These are phyloP conservation scores for Calocybe cyanea DNA, from an alignment of 768 basidiomycete species.

Conservation along the genomic window DNA sequence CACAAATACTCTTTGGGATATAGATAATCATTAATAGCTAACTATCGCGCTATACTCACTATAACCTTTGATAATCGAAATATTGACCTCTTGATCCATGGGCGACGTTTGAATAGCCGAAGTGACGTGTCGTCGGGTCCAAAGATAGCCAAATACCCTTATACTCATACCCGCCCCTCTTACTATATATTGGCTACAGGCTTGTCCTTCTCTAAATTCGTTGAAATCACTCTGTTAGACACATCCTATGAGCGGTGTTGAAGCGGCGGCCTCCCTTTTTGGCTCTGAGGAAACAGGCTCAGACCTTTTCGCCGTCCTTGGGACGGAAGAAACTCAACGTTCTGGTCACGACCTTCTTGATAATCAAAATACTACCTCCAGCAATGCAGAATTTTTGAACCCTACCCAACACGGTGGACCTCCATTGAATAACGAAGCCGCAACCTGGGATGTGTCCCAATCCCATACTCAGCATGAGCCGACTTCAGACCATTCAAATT, in stretches of 20 bases:
- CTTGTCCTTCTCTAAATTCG: neutral
- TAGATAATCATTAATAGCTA: slow-evolving; percentile 14
- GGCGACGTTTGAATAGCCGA: neutral
- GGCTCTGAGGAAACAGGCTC: slow-evolving; percentile 57
- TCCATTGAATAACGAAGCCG: neutral
- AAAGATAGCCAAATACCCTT: slow-evolving; percentile 36
- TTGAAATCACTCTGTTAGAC: slow-evolving; percentile 6
- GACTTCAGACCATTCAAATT: slow-evolving; percentile 7
- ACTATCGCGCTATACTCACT: slow-evolving; percentile 8
- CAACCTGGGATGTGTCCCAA: slow-evolving; percentile 15
- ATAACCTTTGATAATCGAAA: too few relatives aligned
- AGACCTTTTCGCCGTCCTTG: slow-evolving; percentile 64
- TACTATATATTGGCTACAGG: too few relatives aligned
- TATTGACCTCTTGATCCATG: too few relatives aligned
- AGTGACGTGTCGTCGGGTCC: slow-evolving; percentile 32
- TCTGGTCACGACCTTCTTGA: slow-evolving; percentile 20
- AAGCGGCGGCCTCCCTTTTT: slow-evolving; percentile 82
- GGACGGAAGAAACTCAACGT: slow-evolving; percentile 24
- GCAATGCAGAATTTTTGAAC: slow-evolving; percentile 8
- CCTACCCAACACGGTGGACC: neutral
- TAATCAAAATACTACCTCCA: slow-evolving; percentile 9
- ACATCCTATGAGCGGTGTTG: slow-evolving; percentile 54
- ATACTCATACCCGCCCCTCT: neutral
- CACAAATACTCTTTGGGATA: slow-evolving; percentile 6
- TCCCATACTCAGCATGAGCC: slow-evolving; percentile 18